Percentiles rank a stretch among this genome's conserved stretches.
phyloP scores from a whole-genome alignment of 345 rosid genomes.

The Arabis hirsuta region DNA sequence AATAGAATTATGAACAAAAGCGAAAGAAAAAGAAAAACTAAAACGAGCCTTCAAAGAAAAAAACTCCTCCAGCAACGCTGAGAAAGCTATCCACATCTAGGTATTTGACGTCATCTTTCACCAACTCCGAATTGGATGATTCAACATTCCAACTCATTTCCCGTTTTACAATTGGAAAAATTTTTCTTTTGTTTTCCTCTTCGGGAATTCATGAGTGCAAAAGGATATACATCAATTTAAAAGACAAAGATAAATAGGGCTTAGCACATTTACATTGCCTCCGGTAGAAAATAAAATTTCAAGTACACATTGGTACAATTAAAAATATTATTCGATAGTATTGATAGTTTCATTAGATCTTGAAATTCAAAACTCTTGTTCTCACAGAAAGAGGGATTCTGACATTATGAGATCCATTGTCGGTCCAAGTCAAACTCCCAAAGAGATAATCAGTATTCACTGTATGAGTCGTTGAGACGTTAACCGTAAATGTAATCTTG shows the following conservation, averaged over 20 bases:
- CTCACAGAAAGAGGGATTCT: conserved; percentile 61
- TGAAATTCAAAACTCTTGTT: conserved; percentile 43
- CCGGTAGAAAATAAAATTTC: conserved; percentile 18
- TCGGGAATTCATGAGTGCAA: not conserved
- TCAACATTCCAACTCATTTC: not conserved
- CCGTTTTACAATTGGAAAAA: not conserved
- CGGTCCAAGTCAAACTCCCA: conserved; percentile 72
- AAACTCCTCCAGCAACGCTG: too few species aligned
- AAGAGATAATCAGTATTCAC: conserved; percentile 52
- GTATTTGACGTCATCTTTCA: too few species aligned
- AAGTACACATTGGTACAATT: conserved; percentile 1
- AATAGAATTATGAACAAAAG: too few species aligned
- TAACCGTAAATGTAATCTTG: conserved; percentile 43
- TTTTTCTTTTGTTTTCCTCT: too few species aligned
- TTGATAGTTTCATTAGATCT: conserved; percentile 19
- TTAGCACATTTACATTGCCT: conserved; percentile 25
- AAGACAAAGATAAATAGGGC: not conserved
- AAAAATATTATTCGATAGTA: too few species aligned
- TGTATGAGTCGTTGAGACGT: conserved; percentile 41
- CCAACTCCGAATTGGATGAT: too few species aligned
- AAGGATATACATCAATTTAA: not conserved
- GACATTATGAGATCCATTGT: conserved; percentile 50
- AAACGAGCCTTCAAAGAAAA: too few species aligned
- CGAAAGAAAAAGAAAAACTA: too few species aligned
- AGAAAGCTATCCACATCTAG: too few species aligned